Conservation (phyloP, 2,329 filamentous ascomycete genomes). For the Kalmusia sp. region DNA sequence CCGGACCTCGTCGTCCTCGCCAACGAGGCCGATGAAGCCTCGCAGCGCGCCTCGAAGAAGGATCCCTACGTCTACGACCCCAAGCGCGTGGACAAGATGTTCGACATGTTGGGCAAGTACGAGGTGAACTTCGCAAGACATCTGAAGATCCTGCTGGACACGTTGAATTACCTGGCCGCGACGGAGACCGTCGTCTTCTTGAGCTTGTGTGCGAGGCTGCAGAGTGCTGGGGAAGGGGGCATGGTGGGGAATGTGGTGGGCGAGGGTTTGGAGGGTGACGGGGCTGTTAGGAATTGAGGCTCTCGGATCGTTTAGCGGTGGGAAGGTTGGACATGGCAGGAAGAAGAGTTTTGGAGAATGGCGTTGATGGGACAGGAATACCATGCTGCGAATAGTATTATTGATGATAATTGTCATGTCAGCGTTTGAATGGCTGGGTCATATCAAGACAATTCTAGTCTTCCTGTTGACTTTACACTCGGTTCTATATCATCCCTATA, state of each 20-base stretch:
- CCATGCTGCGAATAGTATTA: too few species aligned
- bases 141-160: constrained; percentile 91
- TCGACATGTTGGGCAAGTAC: constrained; percentile 88
- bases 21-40: constrained; percentile 52
- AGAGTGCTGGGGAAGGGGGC: constrained; percentile 77
- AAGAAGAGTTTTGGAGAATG: too few species aligned
- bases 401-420: too few species aligned
- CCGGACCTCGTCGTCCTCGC: constrained; percentile 71
- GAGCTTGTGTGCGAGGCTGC: constrained; percentile 82
- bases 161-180: constrained; percentile 94
- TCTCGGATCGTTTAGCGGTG: too few species aligned
- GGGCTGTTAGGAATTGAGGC: too few species aligned
- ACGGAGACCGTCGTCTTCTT: constrained; percentile 95
- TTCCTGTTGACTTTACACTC: too few species aligned
- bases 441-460: too few species aligned
- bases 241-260: constrained; percentile 25
- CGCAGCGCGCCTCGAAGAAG: constrained; percentile 27
- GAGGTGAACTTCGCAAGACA: constrained; percentile 93
- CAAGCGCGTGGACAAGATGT: constrained; percentile 73
- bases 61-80: constrained; percentile 60
- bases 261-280: constrained; percentile 21
- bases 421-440: too few species aligned
- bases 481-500: too few species aligned
- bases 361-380: too few species aligned
- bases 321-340: too few species aligned